Evolutionary conservation across 352 stramenopile genomes (phyloP).

Genomic region (Phytophthora meadii): DNA sequence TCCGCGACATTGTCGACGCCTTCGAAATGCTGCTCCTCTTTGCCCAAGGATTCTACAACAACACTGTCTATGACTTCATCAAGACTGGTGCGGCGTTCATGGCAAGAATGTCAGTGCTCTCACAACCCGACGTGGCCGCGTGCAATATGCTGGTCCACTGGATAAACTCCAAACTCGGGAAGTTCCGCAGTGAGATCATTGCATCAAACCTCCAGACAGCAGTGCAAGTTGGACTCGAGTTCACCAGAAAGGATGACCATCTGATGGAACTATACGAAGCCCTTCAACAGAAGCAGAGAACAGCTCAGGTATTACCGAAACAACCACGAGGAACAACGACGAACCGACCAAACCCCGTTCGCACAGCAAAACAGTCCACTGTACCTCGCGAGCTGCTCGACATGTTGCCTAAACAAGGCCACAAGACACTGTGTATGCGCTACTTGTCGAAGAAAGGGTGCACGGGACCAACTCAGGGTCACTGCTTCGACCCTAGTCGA

Average conservation of each 20-base stretch:
- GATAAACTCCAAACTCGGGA: constrained; percentile 15
- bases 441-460: constrained; percentile 19
- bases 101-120: not conserved
- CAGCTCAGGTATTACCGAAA: not conserved
- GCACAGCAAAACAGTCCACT: not conserved
- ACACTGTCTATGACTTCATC: constrained; percentile 4
- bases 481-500: constrained; percentile 8
- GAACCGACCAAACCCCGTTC: not conserved
- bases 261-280: constrained; percentile 10
- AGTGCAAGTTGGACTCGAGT: not conserved
- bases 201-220: not conserved
- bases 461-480: not conserved
- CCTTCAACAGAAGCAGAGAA: not conserved
- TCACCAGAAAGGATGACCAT: constrained; percentile 8
- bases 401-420: constrained; percentile 9
- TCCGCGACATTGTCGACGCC: constrained; percentile 4
- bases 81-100: constrained; percentile 1
- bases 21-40: constrained; percentile 1
- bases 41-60: constrained; percentile 9
- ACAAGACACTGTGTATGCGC: constrained; percentile 18
- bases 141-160: constrained; percentile 16
- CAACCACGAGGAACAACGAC: not conserved
- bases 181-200: constrained; percentile 20
- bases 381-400: constrained; percentile 3
- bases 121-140: not conserved